A percentile compares a stretch with the other conserved stretches of the same genome.
Evolutionary conservation across 495 filamentous ascomycete genomes (phyloP).

Genomic region (Melanomma pulvis-pyrius): DNA sequence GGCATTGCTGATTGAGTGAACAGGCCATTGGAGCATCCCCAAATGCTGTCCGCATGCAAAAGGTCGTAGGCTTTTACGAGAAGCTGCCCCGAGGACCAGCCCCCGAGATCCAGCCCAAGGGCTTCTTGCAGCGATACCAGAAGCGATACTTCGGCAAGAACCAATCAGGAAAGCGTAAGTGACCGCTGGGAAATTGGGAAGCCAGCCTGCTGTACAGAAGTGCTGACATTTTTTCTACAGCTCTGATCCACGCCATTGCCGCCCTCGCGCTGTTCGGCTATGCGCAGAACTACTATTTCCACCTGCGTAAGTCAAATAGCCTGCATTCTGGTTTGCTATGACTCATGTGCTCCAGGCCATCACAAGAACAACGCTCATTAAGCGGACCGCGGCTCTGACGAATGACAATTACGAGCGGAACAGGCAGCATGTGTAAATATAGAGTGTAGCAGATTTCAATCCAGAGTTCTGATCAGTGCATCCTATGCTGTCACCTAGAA

Average conservation of each 20-base stretch:
- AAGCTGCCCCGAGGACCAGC: constrained; percentile 89
- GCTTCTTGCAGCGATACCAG: constrained; percentile 85
- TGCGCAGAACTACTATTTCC: constrained; percentile 98
- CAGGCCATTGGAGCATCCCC: constrained; percentile 89
- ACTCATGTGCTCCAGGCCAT: constrained; percentile 68
- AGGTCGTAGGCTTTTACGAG: constrained; percentile 97
- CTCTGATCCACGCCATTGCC: constrained; percentile 81
- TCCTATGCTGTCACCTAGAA: background rate
- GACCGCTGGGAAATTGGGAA: background rate
- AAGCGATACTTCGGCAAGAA: constrained; percentile 95
- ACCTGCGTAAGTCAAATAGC: constrained; percentile 74
- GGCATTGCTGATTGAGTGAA: constrained; percentile 20
- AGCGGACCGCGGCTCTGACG: constrained; percentile 34
- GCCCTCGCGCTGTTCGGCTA: constrained; percentile 79
- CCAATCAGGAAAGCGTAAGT: constrained; percentile 82
- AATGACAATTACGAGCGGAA: background rate
- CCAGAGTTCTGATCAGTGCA: constrained; percentile 10
- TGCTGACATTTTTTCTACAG: constrained; percentile 53
- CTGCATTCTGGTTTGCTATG: background rate
- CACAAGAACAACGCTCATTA: constrained; percentile 99
- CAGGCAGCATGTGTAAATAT: constrained; percentile 29
- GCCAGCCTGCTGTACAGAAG: background rate
- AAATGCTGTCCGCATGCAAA: constrained; percentile 93
- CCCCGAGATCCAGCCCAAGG: constrained; percentile 75
- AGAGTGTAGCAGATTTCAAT: constrained; percentile 32